Conservation (phyloP, 2,329 filamentous ascomycete species). For the Botrytis porri region DNA sequence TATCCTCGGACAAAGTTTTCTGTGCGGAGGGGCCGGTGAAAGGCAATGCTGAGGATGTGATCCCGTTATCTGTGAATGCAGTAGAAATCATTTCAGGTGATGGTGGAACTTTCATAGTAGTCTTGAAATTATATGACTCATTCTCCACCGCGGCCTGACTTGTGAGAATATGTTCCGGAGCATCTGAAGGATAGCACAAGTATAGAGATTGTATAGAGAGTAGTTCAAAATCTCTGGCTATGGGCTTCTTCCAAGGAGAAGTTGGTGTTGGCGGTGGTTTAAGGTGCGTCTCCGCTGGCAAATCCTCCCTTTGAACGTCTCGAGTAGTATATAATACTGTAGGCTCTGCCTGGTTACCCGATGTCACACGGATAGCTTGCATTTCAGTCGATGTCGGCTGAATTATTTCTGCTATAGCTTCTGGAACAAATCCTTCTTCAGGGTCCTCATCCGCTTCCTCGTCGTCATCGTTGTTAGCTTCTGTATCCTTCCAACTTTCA, state of each 20-base stretch:
- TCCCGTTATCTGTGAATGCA: conserved; percentile 10
- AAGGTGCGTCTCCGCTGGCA: background rate
- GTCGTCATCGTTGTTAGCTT: conserved; percentile 62
- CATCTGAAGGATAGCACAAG: conserved; percentile 17
- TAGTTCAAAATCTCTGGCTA: background rate
- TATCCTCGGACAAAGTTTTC: conserved; percentile 1
- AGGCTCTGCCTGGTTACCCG: background rate
- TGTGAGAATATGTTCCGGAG: conserved; percentile 10
- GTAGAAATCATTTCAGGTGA: conserved; percentile 17
- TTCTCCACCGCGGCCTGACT: conserved; percentile 6
- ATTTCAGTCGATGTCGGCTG: conserved; percentile 27
- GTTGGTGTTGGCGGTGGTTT: background rate
- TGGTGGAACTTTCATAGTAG: conserved; percentile 13
- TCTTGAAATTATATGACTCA: background rate
- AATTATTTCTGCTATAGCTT: conserved; percentile 37
- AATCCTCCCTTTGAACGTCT: background rate
- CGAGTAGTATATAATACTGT: background rate
- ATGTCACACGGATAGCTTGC: conserved; percentile 19
- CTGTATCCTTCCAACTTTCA: conserved; percentile 85
- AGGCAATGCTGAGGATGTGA: conserved; percentile 12
- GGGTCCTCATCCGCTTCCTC: conserved; percentile 33
- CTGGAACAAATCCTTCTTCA: conserved; percentile 35
- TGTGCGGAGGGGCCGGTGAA: conserved; percentile 12
- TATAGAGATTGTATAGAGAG: background rate
- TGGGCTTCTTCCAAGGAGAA: conserved; percentile 7